Base-by-base conservation (phyloP, 2,329 filamentous ascomycete genomes). In the Albifimbria verrucaria region DNA sequence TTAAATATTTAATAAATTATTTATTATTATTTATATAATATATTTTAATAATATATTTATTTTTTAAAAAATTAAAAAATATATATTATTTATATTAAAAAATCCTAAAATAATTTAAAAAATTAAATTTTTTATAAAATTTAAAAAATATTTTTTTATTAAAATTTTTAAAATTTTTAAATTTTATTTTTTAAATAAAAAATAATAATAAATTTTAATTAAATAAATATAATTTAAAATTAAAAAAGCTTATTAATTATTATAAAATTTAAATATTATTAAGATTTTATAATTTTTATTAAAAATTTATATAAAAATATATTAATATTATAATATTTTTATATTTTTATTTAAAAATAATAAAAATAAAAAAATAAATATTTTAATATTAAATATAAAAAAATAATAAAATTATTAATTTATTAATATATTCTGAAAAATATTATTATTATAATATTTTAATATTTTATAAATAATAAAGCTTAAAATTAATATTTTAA, bases 21-120 rank as follows among this genome's bases (percentile, higher is more conserved):
- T 52, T 54, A 48, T 50, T 55, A 54, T 52, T 50, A 53, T 55
- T 47, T 57, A 54, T 55, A 57, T 55, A 48, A 53, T 54, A 43
- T 55, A 57, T 25, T 28, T 57, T 42, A 49, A 57, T 56, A 57
- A 55, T 58, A 58, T 59, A n/a, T 21, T 55, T 41, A 54, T 58
- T 26, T 57, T 48, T 53, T 41, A 50, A 49, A 55, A 15, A 48
- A 24, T 7, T 28, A 39, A 49, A 51, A 53, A 17, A 44, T 50
- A 32, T 56, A 57, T 50, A 53, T 52, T 25, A 22, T 48, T 23
- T 44, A 59, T 55, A 45, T 53, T 50, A 48, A 54, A 42, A 21
- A 51, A 23, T 12, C 54, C 7, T 43, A 52, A 49, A 48, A 51
- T 28, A 42, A 46, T 45, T 32, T 54, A 39, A 55, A 50, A 22